A percentile compares a stretch with the other conserved stretches of the same genome.
phyloP scores from a whole-genome alignment of 148 eudicot genomes.

The Silene latifolia region DNA sequence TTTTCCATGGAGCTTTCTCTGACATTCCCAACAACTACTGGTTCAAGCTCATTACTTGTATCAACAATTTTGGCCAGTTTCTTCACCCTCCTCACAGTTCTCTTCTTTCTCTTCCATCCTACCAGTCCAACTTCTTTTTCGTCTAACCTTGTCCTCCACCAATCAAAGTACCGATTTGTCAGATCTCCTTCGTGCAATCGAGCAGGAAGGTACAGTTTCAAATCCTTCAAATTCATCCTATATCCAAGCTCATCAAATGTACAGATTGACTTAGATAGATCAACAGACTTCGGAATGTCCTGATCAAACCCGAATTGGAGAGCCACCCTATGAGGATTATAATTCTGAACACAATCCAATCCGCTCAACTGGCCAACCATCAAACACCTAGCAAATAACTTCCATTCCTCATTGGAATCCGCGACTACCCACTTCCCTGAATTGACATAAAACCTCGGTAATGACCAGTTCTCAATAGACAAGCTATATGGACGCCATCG shows the following conservation, averaged over 20 bases:
- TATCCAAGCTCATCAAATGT: neutral
- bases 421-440: constrained; percentile 7
- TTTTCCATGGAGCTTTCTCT: no score
- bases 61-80: no score
- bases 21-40: no score
- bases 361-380: constrained; percentile 8
- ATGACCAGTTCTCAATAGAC: no score
- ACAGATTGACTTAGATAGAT: neutral
- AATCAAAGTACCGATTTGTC: constrained; percentile 1
- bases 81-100: no score
- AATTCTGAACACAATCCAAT: neutral
- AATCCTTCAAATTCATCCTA: no score
- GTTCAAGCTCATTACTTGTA: no score
- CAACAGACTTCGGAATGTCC: neutral
- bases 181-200: constrained; percentile 10
- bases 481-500: no score
- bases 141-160: neutral
- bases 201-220: constrained; percentile 11
- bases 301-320: constrained; percentile 12
- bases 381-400: neutral
- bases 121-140: no score
- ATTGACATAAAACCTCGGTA: no score
- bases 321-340: constrained; percentile 8
- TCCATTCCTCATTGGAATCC: constrained; percentile 3
- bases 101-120: neutral